Evolutionary conservation across 148 eudicot genomes (phyloP).

Genomic region (Chenopodium album): DNA sequence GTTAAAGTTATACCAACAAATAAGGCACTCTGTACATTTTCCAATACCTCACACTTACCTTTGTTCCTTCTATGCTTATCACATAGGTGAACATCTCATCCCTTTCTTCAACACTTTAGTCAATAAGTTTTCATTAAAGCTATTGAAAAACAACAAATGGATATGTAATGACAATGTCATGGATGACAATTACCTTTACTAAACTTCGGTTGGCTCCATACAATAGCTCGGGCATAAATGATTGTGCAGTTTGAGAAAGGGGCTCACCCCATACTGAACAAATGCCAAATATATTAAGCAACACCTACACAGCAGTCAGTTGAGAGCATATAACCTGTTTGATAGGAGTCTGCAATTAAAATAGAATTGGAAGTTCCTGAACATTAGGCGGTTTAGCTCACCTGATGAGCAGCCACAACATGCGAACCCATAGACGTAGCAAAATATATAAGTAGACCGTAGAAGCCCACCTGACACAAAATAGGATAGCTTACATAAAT

Average conservation of each 20-base stretch:
- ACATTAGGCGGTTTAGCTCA: constrained; percentile 25
- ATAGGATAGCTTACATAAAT: constrained; percentile 8
- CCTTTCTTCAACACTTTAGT: neutral
- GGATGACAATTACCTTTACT: constrained; percentile 47
- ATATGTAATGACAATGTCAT: neutral
- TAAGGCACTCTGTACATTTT: no score
- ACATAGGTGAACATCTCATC: neutral
- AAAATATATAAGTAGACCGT: constrained; percentile 64
- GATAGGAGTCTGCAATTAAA: neutral
- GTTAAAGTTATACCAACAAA: no score
- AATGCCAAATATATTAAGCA: constrained; percentile 63
- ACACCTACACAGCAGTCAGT: constrained; percentile 48
- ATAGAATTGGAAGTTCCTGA: neutral
- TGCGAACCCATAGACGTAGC: constrained; percentile 93
- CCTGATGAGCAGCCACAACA: constrained; percentile 96
- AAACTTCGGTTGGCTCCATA: constrained; percentile 70
- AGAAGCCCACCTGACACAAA: constrained; percentile 61
- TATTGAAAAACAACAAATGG: neutral
- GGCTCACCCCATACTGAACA: constrained; percentile 94
- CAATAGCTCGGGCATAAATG: constrained; percentile 93
- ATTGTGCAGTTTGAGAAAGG: constrained; percentile 95
- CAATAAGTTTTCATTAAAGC: no score
- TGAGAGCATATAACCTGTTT: constrained; percentile 3
- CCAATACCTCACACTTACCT: neutral
- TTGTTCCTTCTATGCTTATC: neutral